Evolutionary conservation across 176 grass and related monocot genomes (phyloP).

Genomic region (Leersia perrieri): DNA sequence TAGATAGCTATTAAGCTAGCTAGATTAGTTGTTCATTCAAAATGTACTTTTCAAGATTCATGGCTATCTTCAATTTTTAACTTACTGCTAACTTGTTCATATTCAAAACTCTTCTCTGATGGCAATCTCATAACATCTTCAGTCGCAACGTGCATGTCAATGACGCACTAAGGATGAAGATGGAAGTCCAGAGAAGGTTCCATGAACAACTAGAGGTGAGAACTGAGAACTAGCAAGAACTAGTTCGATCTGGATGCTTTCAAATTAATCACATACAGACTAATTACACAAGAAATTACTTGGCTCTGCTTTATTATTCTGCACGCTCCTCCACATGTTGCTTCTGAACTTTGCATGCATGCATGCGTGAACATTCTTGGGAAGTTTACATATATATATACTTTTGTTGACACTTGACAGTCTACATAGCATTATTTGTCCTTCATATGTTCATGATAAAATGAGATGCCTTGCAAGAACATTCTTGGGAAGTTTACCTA

Average conservation of each 20-base stretch:
- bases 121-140: slow-evolving; percentile 4
- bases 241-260: not conserved
- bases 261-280: not conserved
- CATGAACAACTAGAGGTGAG: slow-evolving; percentile 89
- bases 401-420: too few relatives aligned
- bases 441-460: slow-evolving; percentile 19
- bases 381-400: slow-evolving; percentile 42
- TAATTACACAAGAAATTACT: slow-evolving; percentile 33
- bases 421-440: not conserved
- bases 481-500: slow-evolving; percentile 53
- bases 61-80: not conserved
- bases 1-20: too few relatives aligned
- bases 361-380: slow-evolving; percentile 16
- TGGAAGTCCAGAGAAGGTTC: slow-evolving; percentile 91
- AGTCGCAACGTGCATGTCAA: slow-evolving; percentile 74
- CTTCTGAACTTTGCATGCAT: slow-evolving; percentile 23
- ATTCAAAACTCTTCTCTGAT: not conserved
- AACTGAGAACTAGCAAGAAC: not conserved
- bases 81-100: not conserved
- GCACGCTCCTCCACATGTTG: slow-evolving; percentile 13
- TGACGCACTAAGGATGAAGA: slow-evolving; percentile 76
- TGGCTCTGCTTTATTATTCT: not conserved
- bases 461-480: slow-evolving; percentile 17
- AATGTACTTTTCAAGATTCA: not conserved
- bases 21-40: not conserved